phyloP scores from a whole-genome alignment of 2,329 filamentous ascomycete genomes.

The Juglanconis juglandina region DNA sequence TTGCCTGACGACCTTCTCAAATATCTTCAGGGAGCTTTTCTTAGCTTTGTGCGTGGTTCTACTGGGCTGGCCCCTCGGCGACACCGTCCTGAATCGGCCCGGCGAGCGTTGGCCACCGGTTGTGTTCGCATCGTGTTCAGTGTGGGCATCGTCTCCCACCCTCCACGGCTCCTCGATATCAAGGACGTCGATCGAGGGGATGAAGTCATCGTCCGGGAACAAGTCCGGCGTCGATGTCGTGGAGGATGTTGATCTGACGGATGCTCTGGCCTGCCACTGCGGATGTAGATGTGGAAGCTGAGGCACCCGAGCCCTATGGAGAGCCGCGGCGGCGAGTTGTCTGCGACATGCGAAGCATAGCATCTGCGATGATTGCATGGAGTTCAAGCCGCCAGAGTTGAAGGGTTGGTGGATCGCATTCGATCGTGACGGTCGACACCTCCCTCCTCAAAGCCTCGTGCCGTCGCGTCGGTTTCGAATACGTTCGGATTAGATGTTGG shows the following conservation, averaged over 20 bases:
- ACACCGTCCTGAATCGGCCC: background rate
- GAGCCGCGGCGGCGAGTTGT: constrained; percentile 6
- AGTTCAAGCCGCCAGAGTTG: background rate
- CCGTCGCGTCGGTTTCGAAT: background rate
- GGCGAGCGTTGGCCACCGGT: background rate
- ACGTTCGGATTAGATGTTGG: background rate
- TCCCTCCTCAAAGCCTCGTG: no score
- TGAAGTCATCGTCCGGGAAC: background rate
- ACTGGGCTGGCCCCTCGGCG: background rate
- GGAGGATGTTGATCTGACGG: background rate
- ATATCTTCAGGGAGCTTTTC: constrained; percentile 9
- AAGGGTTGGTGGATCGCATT: background rate
- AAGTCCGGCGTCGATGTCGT: background rate
- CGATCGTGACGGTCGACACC: background rate
- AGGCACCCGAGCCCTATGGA: constrained; percentile 19
- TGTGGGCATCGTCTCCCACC: background rate
- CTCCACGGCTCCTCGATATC: background rate
- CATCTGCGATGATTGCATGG: constrained; percentile 2
- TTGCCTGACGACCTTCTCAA: constrained; percentile 10
- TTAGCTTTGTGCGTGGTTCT: background rate
- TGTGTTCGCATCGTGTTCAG: background rate
- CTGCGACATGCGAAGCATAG: constrained; percentile 12
- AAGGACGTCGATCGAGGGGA: constrained; percentile 10
- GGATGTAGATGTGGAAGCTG: constrained; percentile 1
- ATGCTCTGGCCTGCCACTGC: constrained; percentile 7